These are phyloP conservation scores for Penicillium sclerotiorum DNA, from an alignment of 2,329 filamentous ascomycete genomes.

Conservation along the genomic window DNA sequence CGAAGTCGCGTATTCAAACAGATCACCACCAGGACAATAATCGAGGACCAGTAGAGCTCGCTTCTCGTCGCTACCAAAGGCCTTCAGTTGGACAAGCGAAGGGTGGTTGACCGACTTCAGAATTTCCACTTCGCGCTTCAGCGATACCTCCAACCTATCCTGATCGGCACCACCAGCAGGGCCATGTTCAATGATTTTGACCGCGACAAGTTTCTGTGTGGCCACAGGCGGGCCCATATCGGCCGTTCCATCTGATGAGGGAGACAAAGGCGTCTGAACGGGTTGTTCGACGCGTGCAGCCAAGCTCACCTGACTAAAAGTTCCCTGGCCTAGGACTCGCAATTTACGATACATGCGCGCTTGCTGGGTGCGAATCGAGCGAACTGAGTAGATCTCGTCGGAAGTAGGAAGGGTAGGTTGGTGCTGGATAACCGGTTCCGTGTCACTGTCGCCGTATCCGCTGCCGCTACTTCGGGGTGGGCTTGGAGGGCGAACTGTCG, in stretches of 20 bases:
- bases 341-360: slow-evolving; percentile 77
- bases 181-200: slow-evolving; percentile 95
- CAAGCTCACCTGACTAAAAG: slow-evolving; percentile 91
- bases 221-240: slow-evolving; percentile 44
- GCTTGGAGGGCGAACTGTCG: slow-evolving; percentile 68
- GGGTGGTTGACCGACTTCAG: slow-evolving; percentile 86
- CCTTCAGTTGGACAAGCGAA: slow-evolving; percentile 86
- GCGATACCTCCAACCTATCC: slow-evolving; percentile 86
- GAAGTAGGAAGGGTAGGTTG: slow-evolving; percentile 20
- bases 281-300: slow-evolving; percentile 74
- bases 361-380: slow-evolving; percentile 68
- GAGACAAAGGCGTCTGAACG: slow-evolving; percentile 37
- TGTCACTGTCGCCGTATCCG: slow-evolving; percentile 55
- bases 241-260: slow-evolving; percentile 9
- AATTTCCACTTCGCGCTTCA: slow-evolving; percentile 94
- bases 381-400: slow-evolving; percentile 70
- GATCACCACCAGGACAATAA: slow-evolving; percentile 90
- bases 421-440: slow-evolving; percentile 37
- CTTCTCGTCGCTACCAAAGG: slow-evolving; percentile 81
- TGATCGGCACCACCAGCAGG: slow-evolving; percentile 92
- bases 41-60: slow-evolving; percentile 83
- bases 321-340: slow-evolving; percentile 82
- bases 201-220: slow-evolving; percentile 82
- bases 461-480: slow-evolving; percentile 75
- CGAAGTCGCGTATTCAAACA: slow-evolving; percentile 86